Evolutionary conservation across 306 rosid genomes (phyloP), one percentile per base, ranked within the genome.

Genomic region (Malus sylvestris): DNA sequence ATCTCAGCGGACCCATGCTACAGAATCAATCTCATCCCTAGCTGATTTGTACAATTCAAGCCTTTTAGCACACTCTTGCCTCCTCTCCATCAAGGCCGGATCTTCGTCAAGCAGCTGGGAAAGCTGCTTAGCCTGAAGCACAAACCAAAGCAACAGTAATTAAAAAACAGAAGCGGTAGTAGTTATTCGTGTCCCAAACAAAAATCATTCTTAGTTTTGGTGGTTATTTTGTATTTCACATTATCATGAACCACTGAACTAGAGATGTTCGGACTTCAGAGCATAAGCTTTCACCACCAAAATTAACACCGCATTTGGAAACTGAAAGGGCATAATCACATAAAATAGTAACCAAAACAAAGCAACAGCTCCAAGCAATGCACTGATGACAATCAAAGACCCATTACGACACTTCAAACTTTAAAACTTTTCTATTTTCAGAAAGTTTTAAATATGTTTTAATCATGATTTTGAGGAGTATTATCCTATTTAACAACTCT

Each of bases 31-130:
- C 80, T 95, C 99, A 60, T 95, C 99, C 80, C 99, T 92, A 15
- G 99, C 99, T 57, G 99, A 85, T 76, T 95, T 95, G 83, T 95
- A 91, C 55, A 95, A 84, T 75, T 92, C 97, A 42, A 92, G 99
- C 82, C 98, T 91, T 63, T 92, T 87, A 12, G 89, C 90, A 78
- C 96, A 91, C 70, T 95, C 91, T 42, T 76, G 93, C 80, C 99
- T 92, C 86, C 88, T 90, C 87, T 89, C 99, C 98, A 92, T 95
- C 84, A 95, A 83, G 6, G 93, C 81, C 9, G 99, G 99, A 76
- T 95, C 99, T 89, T 95, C 99, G 27, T 92, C 98, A 49, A 95
- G 88, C 84, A 95, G 42, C 58, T 82, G 87, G 23, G 85, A 73
- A 72, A 92, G 82, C 79, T 95, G 89, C 83, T 92, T 91, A 67